These are phyloP conservation scores for Lojkania enalia DNA, from an alignment of 2,329 filamentous ascomycete species.

Conservation along the genomic window DNA sequence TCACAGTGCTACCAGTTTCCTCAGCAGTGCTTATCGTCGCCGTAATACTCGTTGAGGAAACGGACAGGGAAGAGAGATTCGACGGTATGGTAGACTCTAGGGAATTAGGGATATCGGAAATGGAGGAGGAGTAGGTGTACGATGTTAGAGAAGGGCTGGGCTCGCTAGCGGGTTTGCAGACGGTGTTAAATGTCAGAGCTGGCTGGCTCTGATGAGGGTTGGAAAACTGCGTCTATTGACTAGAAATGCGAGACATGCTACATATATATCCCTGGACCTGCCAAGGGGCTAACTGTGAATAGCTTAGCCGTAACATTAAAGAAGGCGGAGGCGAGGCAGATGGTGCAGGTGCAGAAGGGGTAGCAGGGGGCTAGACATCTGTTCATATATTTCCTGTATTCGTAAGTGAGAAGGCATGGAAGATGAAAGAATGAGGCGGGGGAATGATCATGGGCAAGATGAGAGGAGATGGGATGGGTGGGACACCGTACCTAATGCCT, in stretches of 20 bases:
- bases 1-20: neutral
- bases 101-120: conserved; percentile 5
- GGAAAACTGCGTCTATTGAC: too few relatives aligned
- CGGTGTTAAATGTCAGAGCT: too few relatives aligned
- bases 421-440: too few relatives aligned
- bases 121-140: conserved; percentile 6
- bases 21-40: neutral
- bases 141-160: conserved; percentile 8
- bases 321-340: conserved; percentile 13
- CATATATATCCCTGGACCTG: too few relatives aligned
- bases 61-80: neutral
- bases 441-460: neutral
- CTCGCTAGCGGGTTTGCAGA: conserved; percentile 7
- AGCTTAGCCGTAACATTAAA: conserved; percentile 5
- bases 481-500: conserved; percentile 19
- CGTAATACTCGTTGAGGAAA: neutral
- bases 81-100: conserved; percentile 5
- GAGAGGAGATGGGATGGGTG: neutral
- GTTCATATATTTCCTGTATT: neutral
- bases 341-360: conserved; percentile 10
- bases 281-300: too few relatives aligned
- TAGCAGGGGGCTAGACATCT: conserved; percentile 18
- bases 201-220: too few relatives aligned
- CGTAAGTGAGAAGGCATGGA: too few relatives aligned
- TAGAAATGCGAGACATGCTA: too few relatives aligned